Evolutionary conservation across 148 eudicot genomes (phyloP).

Genomic region (Diospyros lotus): DNA sequence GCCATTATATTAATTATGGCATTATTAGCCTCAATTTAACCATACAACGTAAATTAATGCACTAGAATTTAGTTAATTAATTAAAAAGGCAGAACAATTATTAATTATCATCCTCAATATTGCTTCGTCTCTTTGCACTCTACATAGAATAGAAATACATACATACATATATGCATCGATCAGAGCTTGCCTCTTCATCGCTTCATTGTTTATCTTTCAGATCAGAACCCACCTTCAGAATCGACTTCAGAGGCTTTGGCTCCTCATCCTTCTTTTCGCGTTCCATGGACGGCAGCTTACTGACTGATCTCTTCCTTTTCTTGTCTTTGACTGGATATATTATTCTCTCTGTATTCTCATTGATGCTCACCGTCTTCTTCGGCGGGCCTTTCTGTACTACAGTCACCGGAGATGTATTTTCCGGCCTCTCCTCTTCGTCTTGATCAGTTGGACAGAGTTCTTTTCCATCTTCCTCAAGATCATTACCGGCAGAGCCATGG

Average conservation of each 20-base stretch:
- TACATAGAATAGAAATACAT: no score
- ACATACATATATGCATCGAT: no score
- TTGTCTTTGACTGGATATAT: not conserved
- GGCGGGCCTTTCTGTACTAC: not conserved
- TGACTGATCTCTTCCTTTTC: not conserved
- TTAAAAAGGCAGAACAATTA: no score
- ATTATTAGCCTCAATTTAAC: no score
- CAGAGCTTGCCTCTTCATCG: not conserved
- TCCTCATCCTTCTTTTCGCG: not conserved
- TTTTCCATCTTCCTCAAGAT: not conserved
- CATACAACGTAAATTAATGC: no score
- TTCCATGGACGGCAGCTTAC: not conserved
- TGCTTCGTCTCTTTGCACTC: no score
- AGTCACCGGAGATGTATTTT: not conserved
- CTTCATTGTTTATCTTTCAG: not conserved
- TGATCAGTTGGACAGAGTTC: not conserved
- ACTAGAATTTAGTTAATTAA: no score
- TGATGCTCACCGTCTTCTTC: constrained; percentile 3
- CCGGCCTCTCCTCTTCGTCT: not conserved
- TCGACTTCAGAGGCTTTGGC: constrained; percentile 10
- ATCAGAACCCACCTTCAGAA: constrained; percentile 11
- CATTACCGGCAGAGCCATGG: not conserved
- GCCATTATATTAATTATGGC: no score
- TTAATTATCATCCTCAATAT: no score
- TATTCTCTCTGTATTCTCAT: not conserved